Conservation (phyloP, 805 yeast genomes). For the Lipomyces mesembrius region DNA sequence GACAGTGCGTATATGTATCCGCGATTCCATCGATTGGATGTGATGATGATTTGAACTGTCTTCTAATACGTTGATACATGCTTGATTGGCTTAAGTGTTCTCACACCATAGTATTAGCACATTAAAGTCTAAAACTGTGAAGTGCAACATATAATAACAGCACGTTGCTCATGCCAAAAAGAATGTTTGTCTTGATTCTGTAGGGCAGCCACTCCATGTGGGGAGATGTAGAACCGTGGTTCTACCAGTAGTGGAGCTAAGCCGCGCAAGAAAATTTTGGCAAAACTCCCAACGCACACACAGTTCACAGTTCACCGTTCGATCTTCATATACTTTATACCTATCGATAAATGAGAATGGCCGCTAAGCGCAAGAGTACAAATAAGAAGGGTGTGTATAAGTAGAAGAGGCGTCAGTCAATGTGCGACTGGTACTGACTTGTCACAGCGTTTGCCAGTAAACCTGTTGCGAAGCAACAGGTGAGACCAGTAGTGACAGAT, state of each 20-base stretch:
- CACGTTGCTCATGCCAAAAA: too few relatives aligned
- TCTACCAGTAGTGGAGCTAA: too few relatives aligned
- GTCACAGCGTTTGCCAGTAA: conserved; percentile 5
- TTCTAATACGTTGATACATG: too few relatives aligned
- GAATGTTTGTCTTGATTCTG: too few relatives aligned
- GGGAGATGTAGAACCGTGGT: too few relatives aligned
- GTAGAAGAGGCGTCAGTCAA: not conserved
- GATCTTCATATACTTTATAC: not conserved
- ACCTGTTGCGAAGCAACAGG: not conserved
- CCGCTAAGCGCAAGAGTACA: not conserved
- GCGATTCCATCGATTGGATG: too few relatives aligned
- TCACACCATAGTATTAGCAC: too few relatives aligned
- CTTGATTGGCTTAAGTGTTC: too few relatives aligned
- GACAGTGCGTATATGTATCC: too few relatives aligned
- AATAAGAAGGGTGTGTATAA: not conserved
- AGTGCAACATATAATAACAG: not conserved
- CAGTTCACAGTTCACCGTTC: too few relatives aligned
- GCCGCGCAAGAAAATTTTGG: conserved; percentile 1
- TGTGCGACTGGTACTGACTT: not conserved
- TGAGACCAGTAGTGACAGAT: not conserved
- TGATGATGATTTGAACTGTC: too few relatives aligned
- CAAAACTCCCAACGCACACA: not conserved
- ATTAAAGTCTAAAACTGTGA: not conserved
- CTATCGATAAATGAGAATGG: not conserved
- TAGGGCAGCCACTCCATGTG: too few relatives aligned